Evolutionary conservation across 2,329 filamentous ascomycete species (phyloP).

Genomic region (Ceratocystiopsis sp.): DNA sequence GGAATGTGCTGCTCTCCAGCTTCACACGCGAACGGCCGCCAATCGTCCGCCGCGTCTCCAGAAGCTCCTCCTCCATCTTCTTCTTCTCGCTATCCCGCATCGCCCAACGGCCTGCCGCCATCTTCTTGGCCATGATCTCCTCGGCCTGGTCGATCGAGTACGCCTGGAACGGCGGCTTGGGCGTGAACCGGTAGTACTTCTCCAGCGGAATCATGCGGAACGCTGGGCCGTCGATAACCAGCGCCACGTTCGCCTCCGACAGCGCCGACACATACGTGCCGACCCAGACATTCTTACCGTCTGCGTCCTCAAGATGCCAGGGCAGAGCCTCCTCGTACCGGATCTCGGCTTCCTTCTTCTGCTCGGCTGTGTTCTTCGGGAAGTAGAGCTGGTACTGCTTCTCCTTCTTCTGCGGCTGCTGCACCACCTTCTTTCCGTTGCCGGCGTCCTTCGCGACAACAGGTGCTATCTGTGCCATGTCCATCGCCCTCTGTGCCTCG

Average conservation of each 20-base stretch:
- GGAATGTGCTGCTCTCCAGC: slow-evolving; percentile 49
- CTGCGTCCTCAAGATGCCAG: slow-evolving; percentile 93
- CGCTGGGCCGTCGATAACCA: slow-evolving; percentile 49
- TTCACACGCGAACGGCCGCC: slow-evolving; percentile 44
- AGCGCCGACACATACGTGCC: slow-evolving; percentile 80
- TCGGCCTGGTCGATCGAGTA: slow-evolving; percentile 76
- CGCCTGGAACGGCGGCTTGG: slow-evolving; percentile 62
- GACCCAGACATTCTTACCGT: slow-evolving; percentile 88
- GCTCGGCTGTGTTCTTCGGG: slow-evolving; percentile 64
- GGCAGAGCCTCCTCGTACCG: slow-evolving; percentile 91
- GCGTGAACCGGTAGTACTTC: slow-evolving; percentile 83
- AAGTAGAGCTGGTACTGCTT: slow-evolving; percentile 66
- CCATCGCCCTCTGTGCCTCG: slow-evolving; percentile 70
- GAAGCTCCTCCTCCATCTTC: slow-evolving; percentile 40
- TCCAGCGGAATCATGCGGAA: slow-evolving; percentile 85
- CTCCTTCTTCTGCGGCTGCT: slow-evolving; percentile 49
- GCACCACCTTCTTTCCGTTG: slow-evolving; percentile 15
- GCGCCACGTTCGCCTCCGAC: slow-evolving; percentile 69
- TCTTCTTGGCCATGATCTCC: slow-evolving; percentile 62
- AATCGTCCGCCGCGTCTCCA: slow-evolving; percentile 36
- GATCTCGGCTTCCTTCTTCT: slow-evolving; percentile 51
- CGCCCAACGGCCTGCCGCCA: slow-evolving; percentile 64
- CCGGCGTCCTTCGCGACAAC: slow-evolving; percentile 45
- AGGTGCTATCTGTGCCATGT: slow-evolving; percentile 85
- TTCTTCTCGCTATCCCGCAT: slow-evolving; percentile 49